Percentiles rank a stretch among this genome's conserved stretches.
These are phyloP conservation scores for Raffaelea ambrosiae DNA, from an alignment of 2,329 filamentous ascomycete species.

Conservation along the genomic window DNA sequence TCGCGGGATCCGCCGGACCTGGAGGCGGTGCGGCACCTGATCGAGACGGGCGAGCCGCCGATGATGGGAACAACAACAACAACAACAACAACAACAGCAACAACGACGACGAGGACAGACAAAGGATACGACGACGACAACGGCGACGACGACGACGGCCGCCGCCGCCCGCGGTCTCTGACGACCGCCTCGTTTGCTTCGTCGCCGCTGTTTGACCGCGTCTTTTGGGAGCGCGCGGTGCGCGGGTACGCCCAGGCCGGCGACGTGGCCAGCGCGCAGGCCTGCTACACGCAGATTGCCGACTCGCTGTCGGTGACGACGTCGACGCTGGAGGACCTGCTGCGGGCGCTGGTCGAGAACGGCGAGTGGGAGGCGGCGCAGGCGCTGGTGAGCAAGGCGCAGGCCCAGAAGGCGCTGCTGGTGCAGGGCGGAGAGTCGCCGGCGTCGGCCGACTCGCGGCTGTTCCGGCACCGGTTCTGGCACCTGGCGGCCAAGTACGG, in stretches of 20 bases:
- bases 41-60: slow-evolving; percentile 35
- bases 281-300: slow-evolving; percentile 37
- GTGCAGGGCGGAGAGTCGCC: slow-evolving; percentile 10
- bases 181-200: too few species aligned
- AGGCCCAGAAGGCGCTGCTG: slow-evolving; percentile 13
- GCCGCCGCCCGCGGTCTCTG: background rate
- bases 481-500: slow-evolving; percentile 31
- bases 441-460: slow-evolving; percentile 18
- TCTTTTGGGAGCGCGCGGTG: slow-evolving; percentile 64
- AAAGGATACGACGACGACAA: too few species aligned
- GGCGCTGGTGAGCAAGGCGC: slow-evolving; percentile 17
- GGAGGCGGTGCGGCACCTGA: slow-evolving; percentile 48
- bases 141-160: background rate
- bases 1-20: slow-evolving; percentile 48
- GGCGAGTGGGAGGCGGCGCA: slow-evolving; percentile 15
- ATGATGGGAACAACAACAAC: background rate
- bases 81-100: background rate
- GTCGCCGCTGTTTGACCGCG: slow-evolving; percentile 36
- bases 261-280: slow-evolving; percentile 39
- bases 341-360: slow-evolving; percentile 21
- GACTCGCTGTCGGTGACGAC: slow-evolving; percentile 30
- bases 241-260: slow-evolving; percentile 53
- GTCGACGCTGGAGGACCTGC: slow-evolving; percentile 32
- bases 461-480: slow-evolving; percentile 44
- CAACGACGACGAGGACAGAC: background rate